phyloP scores from a whole-genome alignment of 2,329 filamentous ascomycete genomes.

The Akanthomyces dipterigenus region DNA sequence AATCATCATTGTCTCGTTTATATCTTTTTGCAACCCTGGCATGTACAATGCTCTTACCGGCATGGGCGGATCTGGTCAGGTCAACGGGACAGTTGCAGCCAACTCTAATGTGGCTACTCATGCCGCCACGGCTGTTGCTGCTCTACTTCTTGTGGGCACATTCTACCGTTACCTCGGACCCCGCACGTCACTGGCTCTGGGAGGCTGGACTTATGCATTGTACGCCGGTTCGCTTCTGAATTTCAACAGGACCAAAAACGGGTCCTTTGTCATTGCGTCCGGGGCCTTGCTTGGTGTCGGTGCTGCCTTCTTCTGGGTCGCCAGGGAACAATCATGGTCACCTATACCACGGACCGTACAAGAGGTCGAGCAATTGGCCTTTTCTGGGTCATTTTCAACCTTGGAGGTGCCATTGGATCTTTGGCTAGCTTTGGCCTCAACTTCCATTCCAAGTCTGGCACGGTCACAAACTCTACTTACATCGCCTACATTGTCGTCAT shows the following conservation, averaged over 20 bases:
- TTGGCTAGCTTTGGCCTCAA: constrained; percentile 26
- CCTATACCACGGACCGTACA: constrained; percentile 12
- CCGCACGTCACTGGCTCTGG: background rate
- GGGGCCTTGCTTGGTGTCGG: background rate
- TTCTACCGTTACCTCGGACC: background rate
- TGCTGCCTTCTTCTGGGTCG: constrained; percentile 1
- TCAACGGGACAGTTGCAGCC: background rate
- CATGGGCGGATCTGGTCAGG: background rate
- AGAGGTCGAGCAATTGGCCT: constrained; percentile 36
- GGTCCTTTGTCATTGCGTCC: background rate
- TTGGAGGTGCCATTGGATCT: constrained; percentile 38
- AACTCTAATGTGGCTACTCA: background rate
- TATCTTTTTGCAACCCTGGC: background rate
- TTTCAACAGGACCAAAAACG: background rate
- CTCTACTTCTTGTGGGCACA: background rate
- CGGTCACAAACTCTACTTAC: constrained; percentile 65
- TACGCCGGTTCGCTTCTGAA: background rate
- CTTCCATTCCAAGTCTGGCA: constrained; percentile 16
- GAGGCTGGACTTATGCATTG: background rate
- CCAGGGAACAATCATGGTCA: constrained; percentile 4
- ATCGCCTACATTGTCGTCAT: constrained; percentile 72
- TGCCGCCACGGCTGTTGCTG: background rate
- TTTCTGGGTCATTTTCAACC: constrained; percentile 42
- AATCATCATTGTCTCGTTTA: background rate
- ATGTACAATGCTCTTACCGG: constrained; percentile 2